Conservation (phyloP, 177 flowering plant genomes). For the Telopea speciosissima region DNA sequence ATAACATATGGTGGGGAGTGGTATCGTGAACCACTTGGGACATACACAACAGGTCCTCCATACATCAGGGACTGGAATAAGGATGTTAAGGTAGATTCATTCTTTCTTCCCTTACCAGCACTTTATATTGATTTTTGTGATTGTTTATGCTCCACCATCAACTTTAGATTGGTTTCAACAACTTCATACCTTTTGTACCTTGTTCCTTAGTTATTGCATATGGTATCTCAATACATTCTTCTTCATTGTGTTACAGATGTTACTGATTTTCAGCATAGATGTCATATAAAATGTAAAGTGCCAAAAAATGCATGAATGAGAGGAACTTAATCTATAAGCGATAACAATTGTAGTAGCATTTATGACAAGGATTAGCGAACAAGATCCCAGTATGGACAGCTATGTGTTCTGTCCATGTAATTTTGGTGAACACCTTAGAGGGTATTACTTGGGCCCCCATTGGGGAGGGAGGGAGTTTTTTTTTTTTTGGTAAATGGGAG, state of each 20-base stretch:
- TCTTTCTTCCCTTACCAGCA: neutral
- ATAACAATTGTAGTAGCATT: neutral
- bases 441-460: too few relatives aligned
- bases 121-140: neutral
- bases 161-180: neutral
- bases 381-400: neutral
- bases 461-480: too few relatives aligned
- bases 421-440: neutral
- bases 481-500: too few relatives aligned
- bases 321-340: neutral
- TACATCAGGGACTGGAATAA: constrained; percentile 61
- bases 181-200: neutral
- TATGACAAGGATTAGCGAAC: neutral
- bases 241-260: neutral
- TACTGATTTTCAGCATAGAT: neutral
- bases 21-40: constrained; percentile 83
- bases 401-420: neutral
- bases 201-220: neutral
- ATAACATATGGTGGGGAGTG: constrained; percentile 75
- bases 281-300: neutral
- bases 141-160: neutral
- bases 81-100: constrained; percentile 46
- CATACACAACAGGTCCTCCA: constrained; percentile 81
- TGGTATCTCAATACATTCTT: neutral
- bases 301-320: neutral